Evolutionary conservation across 2,329 filamentous ascomycete species (phyloP), one percentile per base, ranked within the genome.

Genomic region (Lecanoromycetidae sp.): DNA sequence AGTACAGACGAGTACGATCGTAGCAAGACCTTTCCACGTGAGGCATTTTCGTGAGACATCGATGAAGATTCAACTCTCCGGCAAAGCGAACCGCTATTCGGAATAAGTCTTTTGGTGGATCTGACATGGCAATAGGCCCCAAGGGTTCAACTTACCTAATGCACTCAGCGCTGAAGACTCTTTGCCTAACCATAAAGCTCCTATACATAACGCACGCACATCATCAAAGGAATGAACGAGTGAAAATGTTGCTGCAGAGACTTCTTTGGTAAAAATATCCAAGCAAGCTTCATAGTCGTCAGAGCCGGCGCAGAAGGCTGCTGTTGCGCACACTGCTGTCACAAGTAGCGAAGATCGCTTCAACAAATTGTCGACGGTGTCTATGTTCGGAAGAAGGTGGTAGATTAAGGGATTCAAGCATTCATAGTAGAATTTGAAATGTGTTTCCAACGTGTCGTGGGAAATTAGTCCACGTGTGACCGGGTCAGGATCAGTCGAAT

Each of bases 1-100:
- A 64, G 53, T 63, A 66, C 17, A 67, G 52, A n/a, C 63, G 52
- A 2, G 63, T 61, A 6, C 62, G 60, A 33, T 63, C 50, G 45
- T 65, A 63, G 45, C 55, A 54, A n/a, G 52, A 44, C 26, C 53
- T 47, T 37, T 65, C 59, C 13, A 56, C 60, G 22, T 58, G 51
- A 9, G 63, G 54, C 23, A 60, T 61, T 46, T 62, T 63, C 35
- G 56, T 57, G 23, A 66, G 60, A 48, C 63, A 63, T 30, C 60
- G 54, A 43, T 66, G 64, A 5, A 67, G 57, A 40, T 64, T 55
- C n/a, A 67, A 52, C 37, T 66, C 63, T 0, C 61, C 62, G 3
- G 62, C 60, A 27, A 67, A 62, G n/a, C 64, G 59, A 7, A 66
- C 61, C 7, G 64, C 64, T 29, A 51, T 50, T 13, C 48, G 57